Evolutionary conservation across 139 green algal genomes (phyloP), one percentile per base, ranked within the genome.

Genomic region (Pleodorina starrii): DNA sequence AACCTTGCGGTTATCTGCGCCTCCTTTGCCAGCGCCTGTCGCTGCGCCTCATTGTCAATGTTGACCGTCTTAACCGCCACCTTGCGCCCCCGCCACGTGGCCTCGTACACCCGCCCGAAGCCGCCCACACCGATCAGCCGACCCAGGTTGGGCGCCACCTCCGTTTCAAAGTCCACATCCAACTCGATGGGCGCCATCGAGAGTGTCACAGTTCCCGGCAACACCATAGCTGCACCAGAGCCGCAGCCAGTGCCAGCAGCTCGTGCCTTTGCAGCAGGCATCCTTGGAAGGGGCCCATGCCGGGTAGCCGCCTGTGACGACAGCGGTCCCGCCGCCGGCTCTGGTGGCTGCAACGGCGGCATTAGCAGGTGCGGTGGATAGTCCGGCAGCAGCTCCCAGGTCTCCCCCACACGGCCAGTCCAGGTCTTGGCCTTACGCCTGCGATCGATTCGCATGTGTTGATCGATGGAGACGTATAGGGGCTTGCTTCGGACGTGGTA

Each of bases 21-120:
- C 92, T 98, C 96, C 50, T 93, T 91, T 29, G 95, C 44, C 48
- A 98, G 90, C 0, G 93, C 94, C 17, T 92, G 73, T n/a, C 92
- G 80, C 36, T 91, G 77, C 50, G 36, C 69, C 16, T 79, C 77
- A 71, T 44, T 74, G 36, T 93, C 86, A 17, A 89, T 76, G 23
- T 11, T 5, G 85, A 97, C 82, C 73, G 92, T 90, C 94, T 98
- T 98, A 11, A 98, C 95, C 19, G 96, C 96, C 43, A 97, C 96
- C 21, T 79, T 50, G 59, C 89, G 83, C 0, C 93, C 93, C 0
- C 94, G 87, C 92, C 92, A 98, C 42, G 19, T 79, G 5, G 85
- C 90, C 87, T 95, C 93, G 44, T 95, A 96, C 44, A 98, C 96
- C 10, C 77, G 74, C 14, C 96, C 96, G 91, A 96, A 98, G 66